phyloP scores from a whole-genome alignment of 2,329 filamentous ascomycete genomes.

The Cladophialophora immunda region DNA sequence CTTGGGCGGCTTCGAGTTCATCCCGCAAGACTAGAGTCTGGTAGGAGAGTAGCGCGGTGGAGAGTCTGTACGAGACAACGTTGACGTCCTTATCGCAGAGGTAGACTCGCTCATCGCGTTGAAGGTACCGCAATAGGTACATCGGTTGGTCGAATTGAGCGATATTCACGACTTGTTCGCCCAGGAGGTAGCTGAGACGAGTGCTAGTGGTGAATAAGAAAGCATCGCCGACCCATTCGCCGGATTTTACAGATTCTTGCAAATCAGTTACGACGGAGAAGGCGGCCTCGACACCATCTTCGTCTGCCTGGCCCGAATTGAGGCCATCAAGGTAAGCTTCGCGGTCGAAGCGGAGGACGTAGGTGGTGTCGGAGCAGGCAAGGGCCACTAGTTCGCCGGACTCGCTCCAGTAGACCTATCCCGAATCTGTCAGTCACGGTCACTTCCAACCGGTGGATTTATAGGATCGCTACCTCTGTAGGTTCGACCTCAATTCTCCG shows the following conservation, averaged over 20 bases:
- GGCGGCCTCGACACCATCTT: slow-evolving; percentile 91
- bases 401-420: slow-evolving; percentile 93
- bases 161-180: slow-evolving; percentile 96
- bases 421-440: slow-evolving; percentile 13
- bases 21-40: slow-evolving; percentile 94
- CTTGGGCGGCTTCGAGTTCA: slow-evolving; percentile 89
- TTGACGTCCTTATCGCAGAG: slow-evolving; percentile 94
- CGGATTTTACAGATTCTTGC: slow-evolving; percentile 89
- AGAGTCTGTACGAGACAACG: slow-evolving; percentile 88
- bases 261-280: slow-evolving; percentile 98
- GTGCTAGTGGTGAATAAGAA: slow-evolving; percentile 99
- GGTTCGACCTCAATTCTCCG: slow-evolving; percentile 86
- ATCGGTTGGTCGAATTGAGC: slow-evolving; percentile 95
- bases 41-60: slow-evolving; percentile 92
- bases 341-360: slow-evolving; percentile 88
- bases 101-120: slow-evolving; percentile 94
- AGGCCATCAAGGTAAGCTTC: slow-evolving; percentile 87
- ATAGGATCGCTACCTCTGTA: slow-evolving; percentile 56
- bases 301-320: slow-evolving; percentile 82
- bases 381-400: slow-evolving; percentile 91
- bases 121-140: slow-evolving; percentile 95
- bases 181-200: slow-evolving; percentile 97
- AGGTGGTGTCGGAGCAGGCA: slow-evolving; percentile 94
- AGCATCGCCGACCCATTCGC: slow-evolving; percentile 98
- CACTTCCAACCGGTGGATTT: not conserved